A percentile compares a stretch with the other conserved stretches of the same genome.
Evolutionary conservation across 148 eudicot species (phyloP).

Genomic region (Vaccinium corymbosum): DNA sequence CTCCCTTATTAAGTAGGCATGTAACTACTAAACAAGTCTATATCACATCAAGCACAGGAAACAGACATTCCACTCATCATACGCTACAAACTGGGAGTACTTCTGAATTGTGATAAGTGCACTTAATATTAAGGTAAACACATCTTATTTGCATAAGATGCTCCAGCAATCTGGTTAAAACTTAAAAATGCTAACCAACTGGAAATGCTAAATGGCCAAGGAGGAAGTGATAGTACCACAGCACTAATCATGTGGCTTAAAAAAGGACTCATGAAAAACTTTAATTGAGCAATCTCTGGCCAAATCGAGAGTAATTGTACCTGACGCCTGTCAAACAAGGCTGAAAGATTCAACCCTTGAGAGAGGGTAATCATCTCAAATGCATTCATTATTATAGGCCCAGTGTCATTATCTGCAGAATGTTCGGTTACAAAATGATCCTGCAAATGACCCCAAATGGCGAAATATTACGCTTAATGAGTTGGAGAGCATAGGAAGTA

Average conservation of each 20-base stretch:
- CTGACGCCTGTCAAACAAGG: slow-evolving; percentile 94
- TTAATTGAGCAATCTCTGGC: background rate
- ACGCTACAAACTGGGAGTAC: slow-evolving; percentile 6
- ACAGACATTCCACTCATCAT: background rate
- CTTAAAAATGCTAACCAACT: background rate
- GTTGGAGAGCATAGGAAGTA: background rate
- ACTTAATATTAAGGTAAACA: background rate
- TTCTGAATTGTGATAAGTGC: background rate
- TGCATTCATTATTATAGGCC: slow-evolving; percentile 94
- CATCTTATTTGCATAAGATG: background rate
- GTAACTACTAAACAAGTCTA: background rate
- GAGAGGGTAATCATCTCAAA: slow-evolving; percentile 99
- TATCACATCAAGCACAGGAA: background rate
- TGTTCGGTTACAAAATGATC: slow-evolving; percentile 78
- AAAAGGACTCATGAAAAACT: background rate
- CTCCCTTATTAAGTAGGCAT: background rate
- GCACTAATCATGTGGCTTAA: background rate
- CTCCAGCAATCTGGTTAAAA: background rate
- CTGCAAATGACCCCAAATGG: slow-evolving; percentile 37
- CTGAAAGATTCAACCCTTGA: slow-evolving; percentile 91
- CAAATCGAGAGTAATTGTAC: slow-evolving; percentile 31
- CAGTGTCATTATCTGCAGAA: slow-evolving; percentile 35
- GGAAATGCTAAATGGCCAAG: background rate
- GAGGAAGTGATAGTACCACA: background rate
- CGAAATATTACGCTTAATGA: background rate